Evolutionary conservation across 176 grass and related monocot genomes (phyloP), one percentile per base, ranked within the genome.

Genomic region (Carex kokanica): DNA sequence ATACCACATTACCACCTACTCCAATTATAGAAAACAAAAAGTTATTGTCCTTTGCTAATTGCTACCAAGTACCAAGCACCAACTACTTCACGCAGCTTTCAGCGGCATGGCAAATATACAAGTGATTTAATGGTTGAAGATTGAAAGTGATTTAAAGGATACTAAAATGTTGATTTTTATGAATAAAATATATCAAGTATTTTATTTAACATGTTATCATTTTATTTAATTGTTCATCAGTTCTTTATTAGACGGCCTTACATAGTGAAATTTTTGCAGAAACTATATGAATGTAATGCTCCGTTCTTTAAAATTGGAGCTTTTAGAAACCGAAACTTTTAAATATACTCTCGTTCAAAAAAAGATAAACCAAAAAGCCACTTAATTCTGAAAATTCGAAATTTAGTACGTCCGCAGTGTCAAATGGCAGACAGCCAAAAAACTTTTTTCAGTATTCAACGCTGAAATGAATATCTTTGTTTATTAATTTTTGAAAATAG

Each of bases 31-130:
- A 68, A 82, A 63, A 41, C 4, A 82, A 64, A 66, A 52, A 3
- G 58, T 16, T 82, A 20, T 65, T 31, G 60, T 82, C 79, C n/a
- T 82, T 65, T 65, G 57, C 61, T 60, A 78, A 17, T 2, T 27
- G 36, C 14, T 81, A 25, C 7, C 79, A 2, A 27, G 27, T 81
- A 25, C 7, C 79, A 2, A 27, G 27, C 64, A 25, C 7, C 79
- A 81, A 81, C 79, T 81, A 14, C 6, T 81, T 81, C 14, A 45
- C 40, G 69, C 79, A 82, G 36, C 34, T 81, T 82, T 47, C 20
- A 27, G 13, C 25, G 31, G 29, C 5, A 34, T 1, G 36, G 32
- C 64, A 38, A 68, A 53, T 79, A 56, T 17, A 79, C 17, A 65
- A 17, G 36, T 9, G 34, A 81, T 62, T 24, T 27, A 63, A 74